Base-by-base conservation (phyloP, 805 yeast species). In the Peterozyma toletana region DNA sequence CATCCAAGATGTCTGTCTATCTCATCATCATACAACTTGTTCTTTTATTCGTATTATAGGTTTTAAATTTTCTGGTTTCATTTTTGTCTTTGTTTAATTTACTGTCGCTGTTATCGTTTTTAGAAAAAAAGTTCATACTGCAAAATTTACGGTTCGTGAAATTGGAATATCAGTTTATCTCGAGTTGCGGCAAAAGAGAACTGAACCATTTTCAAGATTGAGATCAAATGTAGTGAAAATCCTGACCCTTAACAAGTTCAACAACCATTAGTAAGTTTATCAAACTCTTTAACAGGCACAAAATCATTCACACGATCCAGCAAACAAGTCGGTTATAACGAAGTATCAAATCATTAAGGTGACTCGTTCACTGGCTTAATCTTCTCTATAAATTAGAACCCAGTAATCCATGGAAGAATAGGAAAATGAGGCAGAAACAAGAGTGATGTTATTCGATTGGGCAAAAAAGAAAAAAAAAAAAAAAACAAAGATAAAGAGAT, bases 371-470 rank as follows among this genome's bases (percentile, higher is more conserved):
- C 54, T 56, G 67, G 82, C 83, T 76, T 74, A 50, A 40, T 78
- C 74, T 78, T 67, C 83, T 77, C 83, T 83, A 60, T 67, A 60
- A 21, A 70, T 52, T 55, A 77, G 80, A 68, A 77, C 81, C 82
- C 81, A 68, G 55, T 49, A 63, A 62, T 69, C 79, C 63, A 75
- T 65, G 56, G 73, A 51, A 51, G 63, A 10, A 48, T 58, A 58
- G 66, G 69, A 72, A 68, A 52, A 55, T 67, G 80, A 68, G 80
- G 80, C 83, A 77, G 83, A 77, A 77, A 66, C 64, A 71, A 82
- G 83, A 77, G 82, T 59, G 57, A 17, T 35, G 51, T 37, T 17
- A 42, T 40, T 35, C 49, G 47, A 29, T 52, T n/a, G n/a, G n/a
- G n/a, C n/a, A n/a, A n/a, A n/a, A n/a, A n/a, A n/a, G 45, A 39